phyloP scores from a whole-genome alignment of 495 filamentous ascomycete genomes.

The Penicillium psychrofluorescens region DNA sequence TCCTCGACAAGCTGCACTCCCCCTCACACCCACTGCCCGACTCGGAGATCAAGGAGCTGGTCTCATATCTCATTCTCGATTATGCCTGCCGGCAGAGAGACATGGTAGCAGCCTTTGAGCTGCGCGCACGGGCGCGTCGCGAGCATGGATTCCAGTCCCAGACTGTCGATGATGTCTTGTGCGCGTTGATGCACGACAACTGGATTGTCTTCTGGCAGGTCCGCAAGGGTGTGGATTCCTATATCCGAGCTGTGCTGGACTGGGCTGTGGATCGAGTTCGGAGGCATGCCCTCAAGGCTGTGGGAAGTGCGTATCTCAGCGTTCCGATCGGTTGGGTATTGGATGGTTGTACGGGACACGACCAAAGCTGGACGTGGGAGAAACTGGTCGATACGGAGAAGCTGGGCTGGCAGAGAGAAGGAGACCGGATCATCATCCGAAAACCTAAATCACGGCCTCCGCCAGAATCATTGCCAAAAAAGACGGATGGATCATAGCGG shows the following conservation, averaged over 20 bases:
- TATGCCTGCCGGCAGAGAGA: conserved; percentile 78
- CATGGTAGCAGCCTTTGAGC: conserved; percentile 61
- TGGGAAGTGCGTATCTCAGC: conserved; percentile 73
- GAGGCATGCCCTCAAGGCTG: conserved; percentile 69
- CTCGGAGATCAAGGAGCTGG: conserved; percentile 67
- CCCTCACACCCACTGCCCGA: conserved; percentile 52
- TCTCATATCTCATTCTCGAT: conserved; percentile 77
- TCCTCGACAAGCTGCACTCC: conserved; percentile 63
- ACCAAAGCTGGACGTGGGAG: conserved; percentile 67
- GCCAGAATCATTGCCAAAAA: conserved; percentile 12
- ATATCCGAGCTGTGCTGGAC: conserved; percentile 69
- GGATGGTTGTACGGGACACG: conserved; percentile 41
- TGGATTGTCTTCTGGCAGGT: conserved; percentile 73
- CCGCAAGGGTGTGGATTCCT: conserved; percentile 64
- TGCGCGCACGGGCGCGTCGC: conserved; percentile 39
- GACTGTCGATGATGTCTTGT: conserved; percentile 58
- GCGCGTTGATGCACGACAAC: conserved; percentile 69
- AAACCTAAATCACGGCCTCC: conserved; percentile 37
- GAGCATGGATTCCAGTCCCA: conserved; percentile 50
- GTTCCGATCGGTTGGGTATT: conserved; percentile 49
- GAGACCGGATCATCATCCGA: conserved; percentile 62
- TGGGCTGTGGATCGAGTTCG: conserved; percentile 65
- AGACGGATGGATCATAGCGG: conserved; percentile 2
- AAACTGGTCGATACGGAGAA: conserved; percentile 55
- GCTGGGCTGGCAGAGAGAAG: conserved; percentile 74